Percentiles rank a stretch among this genome's conserved stretches.
Conservation (phyloP, 352 stramenopile genomes). For the Globisporangium nagaii region DNA sequence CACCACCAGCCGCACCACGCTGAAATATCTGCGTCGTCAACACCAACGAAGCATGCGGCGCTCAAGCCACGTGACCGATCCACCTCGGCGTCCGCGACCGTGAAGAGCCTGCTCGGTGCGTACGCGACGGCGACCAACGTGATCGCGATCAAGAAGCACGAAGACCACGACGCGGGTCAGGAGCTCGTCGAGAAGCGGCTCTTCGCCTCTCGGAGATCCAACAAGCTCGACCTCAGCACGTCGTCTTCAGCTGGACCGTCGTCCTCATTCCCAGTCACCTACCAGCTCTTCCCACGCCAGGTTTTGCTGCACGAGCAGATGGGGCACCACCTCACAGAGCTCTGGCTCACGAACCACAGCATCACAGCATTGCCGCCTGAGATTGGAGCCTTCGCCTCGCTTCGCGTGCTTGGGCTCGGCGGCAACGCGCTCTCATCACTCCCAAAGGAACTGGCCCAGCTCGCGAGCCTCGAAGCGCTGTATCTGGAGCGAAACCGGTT, state of each 20-base stretch:
- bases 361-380: constrained; percentile 32
- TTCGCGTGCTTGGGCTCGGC: constrained; percentile 52
- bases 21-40: neutral
- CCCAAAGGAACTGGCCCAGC: constrained; percentile 26
- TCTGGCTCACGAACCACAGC: constrained; percentile 68
- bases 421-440: constrained; percentile 50
- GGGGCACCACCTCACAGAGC: constrained; percentile 35
- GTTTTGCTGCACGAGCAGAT: constrained; percentile 27
- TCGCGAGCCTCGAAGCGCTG: constrained; percentile 41
- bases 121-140: neutral
- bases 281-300: constrained; percentile 36
- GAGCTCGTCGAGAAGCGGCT: constrained; percentile 26
- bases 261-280: constrained; percentile 3
- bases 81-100: neutral
- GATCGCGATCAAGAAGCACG: neutral
- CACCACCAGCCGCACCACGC: neutral
- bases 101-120: neutral
- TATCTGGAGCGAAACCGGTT: constrained; percentile 67
- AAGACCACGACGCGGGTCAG: neutral
- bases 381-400: constrained; percentile 33
- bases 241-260: neutral
- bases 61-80: neutral
- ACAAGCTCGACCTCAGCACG: constrained; percentile 38
- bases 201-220: constrained; percentile 15
- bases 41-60: neutral